phyloP scores from a whole-genome alignment of 192 early-diverging fungal genomes.

The Kickxella alabastrina region DNA sequence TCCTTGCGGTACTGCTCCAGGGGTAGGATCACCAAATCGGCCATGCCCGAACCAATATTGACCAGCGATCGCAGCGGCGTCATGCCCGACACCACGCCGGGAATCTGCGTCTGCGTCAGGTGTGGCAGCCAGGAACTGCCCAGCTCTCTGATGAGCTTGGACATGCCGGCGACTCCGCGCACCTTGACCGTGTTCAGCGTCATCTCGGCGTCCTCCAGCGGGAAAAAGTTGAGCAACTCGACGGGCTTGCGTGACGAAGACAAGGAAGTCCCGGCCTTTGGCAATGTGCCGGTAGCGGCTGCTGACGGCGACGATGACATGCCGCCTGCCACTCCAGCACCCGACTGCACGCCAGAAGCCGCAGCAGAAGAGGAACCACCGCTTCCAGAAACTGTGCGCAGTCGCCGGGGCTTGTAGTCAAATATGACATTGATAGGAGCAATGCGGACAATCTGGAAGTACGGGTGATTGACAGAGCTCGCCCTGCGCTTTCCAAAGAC shows the following conservation, averaged over 20 bases:
- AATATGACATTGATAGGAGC: slow-evolving; percentile 77
- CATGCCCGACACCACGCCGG: slow-evolving; percentile 84
- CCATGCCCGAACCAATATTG: slow-evolving; percentile 85
- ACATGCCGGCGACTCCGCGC: slow-evolving; percentile 72
- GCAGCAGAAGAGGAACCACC: neutral
- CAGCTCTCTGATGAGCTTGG: slow-evolving; percentile 63
- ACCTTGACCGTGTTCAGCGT: slow-evolving; percentile 70
- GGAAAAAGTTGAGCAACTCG: slow-evolving; percentile 86
- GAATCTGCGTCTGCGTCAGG: slow-evolving; percentile 86
- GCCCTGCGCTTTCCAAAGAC: slow-evolving; percentile 7
- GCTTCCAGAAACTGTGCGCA: slow-evolving; percentile 56
- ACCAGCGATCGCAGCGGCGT: slow-evolving; percentile 85
- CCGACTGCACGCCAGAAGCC: neutral
- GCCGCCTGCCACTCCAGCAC: neutral
- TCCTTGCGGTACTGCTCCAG: slow-evolving; percentile 92
- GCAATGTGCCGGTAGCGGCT: neutral
- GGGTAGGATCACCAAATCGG: slow-evolving; percentile 87
- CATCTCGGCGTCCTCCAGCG: slow-evolving; percentile 89
- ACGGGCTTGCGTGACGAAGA: slow-evolving; percentile 16
- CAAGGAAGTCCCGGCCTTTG: neutral
- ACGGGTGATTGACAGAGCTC: slow-evolving; percentile 22
- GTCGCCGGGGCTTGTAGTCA: slow-evolving; percentile 96
- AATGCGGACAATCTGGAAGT: slow-evolving; percentile 63
- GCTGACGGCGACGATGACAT: neutral
- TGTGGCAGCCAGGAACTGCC: slow-evolving; percentile 84